Evolutionary conservation across 495 filamentous ascomycete genomes (phyloP), one percentile per base, ranked within the genome.

Genomic region (Mytilinidion resinicola): DNA sequence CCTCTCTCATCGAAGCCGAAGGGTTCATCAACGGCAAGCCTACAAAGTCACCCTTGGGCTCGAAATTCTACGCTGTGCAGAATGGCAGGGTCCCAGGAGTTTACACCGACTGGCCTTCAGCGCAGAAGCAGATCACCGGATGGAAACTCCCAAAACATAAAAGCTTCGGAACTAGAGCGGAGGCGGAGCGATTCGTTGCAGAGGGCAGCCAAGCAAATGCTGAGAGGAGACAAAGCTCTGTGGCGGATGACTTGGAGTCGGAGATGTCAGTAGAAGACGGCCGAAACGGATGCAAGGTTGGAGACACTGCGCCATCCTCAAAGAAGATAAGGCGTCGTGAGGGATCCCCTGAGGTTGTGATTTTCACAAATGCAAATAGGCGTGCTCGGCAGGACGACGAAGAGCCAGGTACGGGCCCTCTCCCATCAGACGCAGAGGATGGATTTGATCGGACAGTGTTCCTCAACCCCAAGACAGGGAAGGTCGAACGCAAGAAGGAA

Each of bases 81-180:
- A 79, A 81, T 56, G 93, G 93, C 43, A 79, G 82, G 56, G 74
- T 78, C n/a, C 88, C 91, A 0, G 92, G 93, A 4, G 85, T 98
- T 1, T 98, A 96, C 71, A 87, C 85, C 5, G 84, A 91, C 55
- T 98, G 91, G 91, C 68, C 77, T n/a, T 79, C 78, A 21, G 90
- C 87, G 3, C 80, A 88, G 60, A 76, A 84, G 54, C 87, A 93
- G 55, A 90, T 96, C 35, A 81, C 75, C 6, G 90, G 89, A 5
- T 86, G 82, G 68, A 85, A 84, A 57, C 82, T 82, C 14, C 89
- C 90, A 15, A 90, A 90, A 62, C 89, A 87, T 67, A 87, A 87
- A 71, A 86, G 81, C 52, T 98, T 97, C 57, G 65, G 78, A 17
- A 96, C 86, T 0, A 78, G 82, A 9, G 79, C 78, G 48, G 91